Percentiles rank a stretch among this genome's conserved stretches.
Evolutionary conservation across 805 yeast genomes (phyloP).

Genomic region (Trichomonascus vanleenenianus): DNA sequence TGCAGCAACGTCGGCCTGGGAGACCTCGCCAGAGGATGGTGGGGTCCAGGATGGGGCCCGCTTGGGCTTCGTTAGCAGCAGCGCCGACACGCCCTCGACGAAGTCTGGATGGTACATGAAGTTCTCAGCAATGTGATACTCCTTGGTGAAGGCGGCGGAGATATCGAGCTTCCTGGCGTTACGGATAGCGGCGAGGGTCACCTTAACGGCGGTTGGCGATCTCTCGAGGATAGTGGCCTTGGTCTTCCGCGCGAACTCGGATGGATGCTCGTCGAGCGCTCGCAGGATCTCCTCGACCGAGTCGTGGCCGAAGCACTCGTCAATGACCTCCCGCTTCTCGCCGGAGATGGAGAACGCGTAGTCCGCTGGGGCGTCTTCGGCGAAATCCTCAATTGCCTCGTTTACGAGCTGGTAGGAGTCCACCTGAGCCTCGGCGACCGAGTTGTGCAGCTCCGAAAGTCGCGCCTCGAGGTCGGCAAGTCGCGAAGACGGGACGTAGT

Average conservation of each 20-base stretch:
- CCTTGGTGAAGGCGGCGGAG: conserved; percentile 60
- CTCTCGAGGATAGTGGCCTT: conserved; percentile 50
- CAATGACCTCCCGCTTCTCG: conserved; percentile 57
- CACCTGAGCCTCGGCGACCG: conserved; percentile 18
- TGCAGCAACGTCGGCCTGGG: conserved; percentile 21
- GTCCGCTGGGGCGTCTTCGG: conserved; percentile 55
- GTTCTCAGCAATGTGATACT: conserved; percentile 68
- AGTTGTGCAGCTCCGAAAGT: conserved; percentile 49
- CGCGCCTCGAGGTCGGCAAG: conserved; percentile 56
- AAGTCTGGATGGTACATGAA: conserved; percentile 54
- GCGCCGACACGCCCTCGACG: conserved; percentile 40
- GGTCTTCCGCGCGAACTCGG: conserved; percentile 58
- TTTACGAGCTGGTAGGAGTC: conserved; percentile 54
- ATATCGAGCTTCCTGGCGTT: conserved; percentile 52
- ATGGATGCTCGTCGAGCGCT: conserved; percentile 45
- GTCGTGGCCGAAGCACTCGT: conserved; percentile 51
- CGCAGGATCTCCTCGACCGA: conserved; percentile 47
- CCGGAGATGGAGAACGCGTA: conserved; percentile 51
- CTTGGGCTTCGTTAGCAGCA: conserved; percentile 48
- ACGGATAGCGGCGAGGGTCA: conserved; percentile 61
- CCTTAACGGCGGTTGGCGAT: conserved; percentile 72
- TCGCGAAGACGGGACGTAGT: conserved; percentile 65
- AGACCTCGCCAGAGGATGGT: conserved; percentile 32
- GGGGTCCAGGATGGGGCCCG: conserved; percentile 46
- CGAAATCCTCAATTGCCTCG: conserved; percentile 69